Base-by-base conservation (phyloP, 1,284 basidiomycete species). In the Microbotryomycetes sp. region DNA sequence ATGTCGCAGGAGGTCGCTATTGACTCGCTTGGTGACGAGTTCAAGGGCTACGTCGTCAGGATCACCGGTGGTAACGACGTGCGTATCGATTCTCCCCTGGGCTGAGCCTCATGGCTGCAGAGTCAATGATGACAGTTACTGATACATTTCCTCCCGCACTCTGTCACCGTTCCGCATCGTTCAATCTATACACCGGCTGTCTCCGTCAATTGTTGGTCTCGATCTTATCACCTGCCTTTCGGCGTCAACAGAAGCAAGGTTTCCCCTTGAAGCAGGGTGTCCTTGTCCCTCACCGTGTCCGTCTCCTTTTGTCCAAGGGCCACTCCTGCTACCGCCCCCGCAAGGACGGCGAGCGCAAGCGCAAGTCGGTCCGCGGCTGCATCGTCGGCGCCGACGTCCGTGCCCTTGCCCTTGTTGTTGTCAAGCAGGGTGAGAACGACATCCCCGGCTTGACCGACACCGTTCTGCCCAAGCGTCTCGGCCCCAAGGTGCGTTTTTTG, bases 181-280 rank as follows among this genome's bases (percentile, higher is more conserved):
- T 18, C n/a, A 6, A 24, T 4, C 21, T 9, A 24, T 13, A 23
- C 16, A 15, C 35, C 52, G 45, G 52, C 52, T 53, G 31, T 41
- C 52, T 18, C 31, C 7, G 27, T 7, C 23, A 5, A 5, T 51
- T n/a, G n/a, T n/a, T n/a, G n/a, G n/a, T n/a, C n/a, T n/a, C n/a
- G n/a, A n/a, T n/a, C n/a, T n/a, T n/a, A n/a, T n/a, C n/a, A n/a
- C n/a, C 35, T 29, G 16, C 31, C n/a, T 27, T 53, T 52, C 29
- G 18, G 29, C 54, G 28, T 55, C 7, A 47, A 49, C 52, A 89
- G 80, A 88, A 90, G 77, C 78, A 79, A 73, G 76, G 75, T 70
- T 72, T 66, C 85, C 91, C 92, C 58, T 97, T 97, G 92, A 97
- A 97, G 82, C 94, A 97, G 81, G 94, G 93, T 83, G 89, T 97